Percentiles rank a stretch among this genome's conserved stretches.
phyloP scores from a whole-genome alignment of 1,284 basidiomycete species.

The Tilletia walkeri region DNA sequence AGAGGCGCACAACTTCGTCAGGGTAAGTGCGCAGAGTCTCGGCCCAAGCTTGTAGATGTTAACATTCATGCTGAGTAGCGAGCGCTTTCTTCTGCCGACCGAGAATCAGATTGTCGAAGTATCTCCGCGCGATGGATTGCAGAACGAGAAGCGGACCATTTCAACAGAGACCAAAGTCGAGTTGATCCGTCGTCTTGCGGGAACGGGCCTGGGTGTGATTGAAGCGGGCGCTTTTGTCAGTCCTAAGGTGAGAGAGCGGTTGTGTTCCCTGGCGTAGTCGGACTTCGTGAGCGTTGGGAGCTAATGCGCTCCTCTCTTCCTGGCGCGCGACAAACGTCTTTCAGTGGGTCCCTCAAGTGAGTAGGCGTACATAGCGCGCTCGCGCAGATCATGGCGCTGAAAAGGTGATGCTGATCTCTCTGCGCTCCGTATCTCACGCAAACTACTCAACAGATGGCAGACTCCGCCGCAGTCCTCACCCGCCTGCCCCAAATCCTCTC shows the following conservation, averaged over 20 bases:
- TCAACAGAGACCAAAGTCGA: slow-evolving; percentile 74
- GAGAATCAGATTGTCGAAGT: slow-evolving; percentile 74
- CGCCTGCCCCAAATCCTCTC: slow-evolving; percentile 58
- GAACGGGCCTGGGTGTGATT: slow-evolving; percentile 71
- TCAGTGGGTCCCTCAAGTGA: slow-evolving; percentile 79
- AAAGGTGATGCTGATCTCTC: neutral
- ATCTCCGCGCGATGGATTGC: slow-evolving; percentile 85
- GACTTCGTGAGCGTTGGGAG: neutral
- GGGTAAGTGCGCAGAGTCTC: too few species aligned
- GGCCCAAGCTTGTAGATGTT: too few species aligned
- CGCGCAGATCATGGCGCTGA: too few species aligned
- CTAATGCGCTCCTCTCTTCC: neutral
- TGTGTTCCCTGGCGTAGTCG: neutral
- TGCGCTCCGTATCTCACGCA: neutral
- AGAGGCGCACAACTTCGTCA: too few species aligned
- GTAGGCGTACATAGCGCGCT: slow-evolving; percentile 31
- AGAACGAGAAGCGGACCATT: slow-evolving; percentile 78
- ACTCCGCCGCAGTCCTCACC: slow-evolving; percentile 61
- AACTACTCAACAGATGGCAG: slow-evolving; percentile 30
- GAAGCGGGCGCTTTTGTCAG: slow-evolving; percentile 91
- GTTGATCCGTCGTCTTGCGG: slow-evolving; percentile 72
- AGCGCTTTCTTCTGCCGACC: too few species aligned
- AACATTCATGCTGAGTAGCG: too few species aligned
- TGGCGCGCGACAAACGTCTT: slow-evolving; percentile 59
- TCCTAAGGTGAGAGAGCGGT: slow-evolving; percentile 29